Percentiles rank a stretch among this genome's conserved stretches.
phyloP scores from a whole-genome alignment of 768 basidiomycete species.

The Trametopsis cervina region DNA sequence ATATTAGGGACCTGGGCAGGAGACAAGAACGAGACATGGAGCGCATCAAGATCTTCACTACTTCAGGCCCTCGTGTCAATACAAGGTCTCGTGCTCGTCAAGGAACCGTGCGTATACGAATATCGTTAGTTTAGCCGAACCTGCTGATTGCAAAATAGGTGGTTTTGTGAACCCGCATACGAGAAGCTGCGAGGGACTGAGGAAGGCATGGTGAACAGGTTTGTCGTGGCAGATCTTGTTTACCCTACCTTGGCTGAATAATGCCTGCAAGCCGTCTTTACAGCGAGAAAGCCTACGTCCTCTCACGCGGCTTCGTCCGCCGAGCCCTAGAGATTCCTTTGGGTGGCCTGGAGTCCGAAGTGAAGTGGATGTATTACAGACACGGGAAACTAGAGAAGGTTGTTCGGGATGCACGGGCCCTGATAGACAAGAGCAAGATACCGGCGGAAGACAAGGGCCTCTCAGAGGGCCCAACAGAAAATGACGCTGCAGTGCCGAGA shows the following conservation, averaged over 20 bases:
- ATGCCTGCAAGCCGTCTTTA: slow-evolving; percentile 66
- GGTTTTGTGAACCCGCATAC: slow-evolving; percentile 91
- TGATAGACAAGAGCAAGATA: slow-evolving; percentile 64
- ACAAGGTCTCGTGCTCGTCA: slow-evolving; percentile 88
- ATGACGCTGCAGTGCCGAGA: slow-evolving; percentile 59
- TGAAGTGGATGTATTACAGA: slow-evolving; percentile 65
- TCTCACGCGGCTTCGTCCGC: slow-evolving; percentile 86
- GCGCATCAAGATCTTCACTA: slow-evolving; percentile 72
- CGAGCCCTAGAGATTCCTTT: slow-evolving; percentile 79
- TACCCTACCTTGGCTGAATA: background rate
- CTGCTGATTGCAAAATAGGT: slow-evolving; percentile 33
- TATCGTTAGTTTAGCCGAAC: background rate
- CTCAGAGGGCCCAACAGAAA: slow-evolving; percentile 22
- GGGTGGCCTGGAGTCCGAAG: slow-evolving; percentile 62
- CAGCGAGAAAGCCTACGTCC: slow-evolving; percentile 88
- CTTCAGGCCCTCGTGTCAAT: slow-evolving; percentile 92
- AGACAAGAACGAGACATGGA: slow-evolving; percentile 86
- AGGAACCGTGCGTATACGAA: slow-evolving; percentile 66
- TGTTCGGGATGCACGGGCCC: slow-evolving; percentile 47
- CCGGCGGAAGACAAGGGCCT: slow-evolving; percentile 27
- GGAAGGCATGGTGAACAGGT: slow-evolving; percentile 87
- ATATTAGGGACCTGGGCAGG: slow-evolving; percentile 91
- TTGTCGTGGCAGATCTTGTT: slow-evolving; percentile 7
- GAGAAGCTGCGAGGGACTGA: slow-evolving; percentile 88
- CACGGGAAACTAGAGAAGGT: slow-evolving; percentile 63